Base-by-base conservation (phyloP, 371 early-diverging fungal species). In the Mortierella sp. region DNA sequence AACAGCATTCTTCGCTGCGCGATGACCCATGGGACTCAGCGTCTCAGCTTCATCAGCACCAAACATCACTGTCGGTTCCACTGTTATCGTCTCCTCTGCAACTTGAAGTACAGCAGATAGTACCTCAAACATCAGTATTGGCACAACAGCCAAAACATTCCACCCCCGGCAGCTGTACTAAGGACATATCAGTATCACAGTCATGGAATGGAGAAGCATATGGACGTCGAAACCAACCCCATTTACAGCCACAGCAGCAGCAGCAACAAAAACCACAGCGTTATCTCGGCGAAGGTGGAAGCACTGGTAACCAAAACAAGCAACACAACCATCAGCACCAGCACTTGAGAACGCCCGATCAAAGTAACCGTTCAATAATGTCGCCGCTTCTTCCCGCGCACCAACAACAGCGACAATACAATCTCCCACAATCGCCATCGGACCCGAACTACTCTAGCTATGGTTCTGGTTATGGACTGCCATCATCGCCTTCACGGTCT, bases 401-500 rank as follows among this genome's bases (percentile, higher is more conserved):
- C 26, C 64, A 47, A 12, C 47, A 63, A 8, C 64, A n/a, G 9
- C n/a, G 24, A 28, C 59, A 58, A 30, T 30, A 58, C 12, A 11
- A 9, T 58, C 12, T 10, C 26, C 54, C 37, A 39, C 55, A 26
- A 32, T 37, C 55, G n/a, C 20, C 55, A 16, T 14, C 37, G 12
- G 40, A 45, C 5, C 18, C 49, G 49, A 20, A 32, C 10, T 40
- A 49, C 64, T 28, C 47, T 8, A 11, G 5, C 14, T 26, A 10
- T 45, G 18, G 35, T 18, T 12, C 3, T 51, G 43, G 35, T 16
- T 37, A 45, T 22, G 37, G n/a, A 14, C 55, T 39, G 11, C 49
- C 37, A n/a, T 65, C 64, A 28, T 68, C 81, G 1, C 62, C 72
- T 0, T 16, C 69, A 4, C 68, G 68, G 4, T 79, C 80, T 0